Percentiles rank a stretch among this genome's conserved stretches.
These are phyloP conservation scores for Xylariaceae sp. DNA, from an alignment of 2,329 filamentous ascomycete genomes.

Conservation along the genomic window DNA sequence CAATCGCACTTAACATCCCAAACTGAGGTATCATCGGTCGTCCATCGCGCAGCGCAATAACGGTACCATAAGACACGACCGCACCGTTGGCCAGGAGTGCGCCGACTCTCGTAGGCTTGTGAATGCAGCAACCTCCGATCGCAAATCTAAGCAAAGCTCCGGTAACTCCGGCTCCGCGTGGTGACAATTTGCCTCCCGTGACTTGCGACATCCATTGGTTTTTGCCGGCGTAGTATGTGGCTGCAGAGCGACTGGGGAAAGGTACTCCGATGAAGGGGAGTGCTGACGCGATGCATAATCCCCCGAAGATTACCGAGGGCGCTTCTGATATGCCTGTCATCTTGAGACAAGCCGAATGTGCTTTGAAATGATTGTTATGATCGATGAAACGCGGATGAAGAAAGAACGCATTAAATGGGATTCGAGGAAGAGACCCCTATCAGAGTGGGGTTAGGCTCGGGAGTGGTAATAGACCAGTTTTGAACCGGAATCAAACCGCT, in stretches of 20 bases:
- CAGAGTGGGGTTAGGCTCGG: no score
- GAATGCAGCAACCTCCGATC: slow-evolving; percentile 20
- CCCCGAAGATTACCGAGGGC: slow-evolving; percentile 16
- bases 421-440: no score
- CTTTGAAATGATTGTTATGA: no score
- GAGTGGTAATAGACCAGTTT: no score
- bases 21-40: background rate
- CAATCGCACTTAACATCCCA: background rate
- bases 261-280: slow-evolving; percentile 22
- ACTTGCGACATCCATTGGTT: slow-evolving; percentile 19
- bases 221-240: slow-evolving; percentile 23
- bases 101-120: slow-evolving; percentile 1
- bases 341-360: no score
- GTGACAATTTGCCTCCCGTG: slow-evolving; percentile 16
- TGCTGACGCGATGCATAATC: slow-evolving; percentile 20
- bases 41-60: background rate
- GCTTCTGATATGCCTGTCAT: background rate
- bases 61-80: background rate
- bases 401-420: no score
- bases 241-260: slow-evolving; percentile 16
- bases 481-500: no score
- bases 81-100: background rate
- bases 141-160: slow-evolving; percentile 16
- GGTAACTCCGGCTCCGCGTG: slow-evolving; percentile 17
- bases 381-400: no score